These are phyloP conservation scores for Globisporangium cylindrosporum DNA, from an alignment of 352 stramenopile species.

Conservation along the genomic window DNA sequence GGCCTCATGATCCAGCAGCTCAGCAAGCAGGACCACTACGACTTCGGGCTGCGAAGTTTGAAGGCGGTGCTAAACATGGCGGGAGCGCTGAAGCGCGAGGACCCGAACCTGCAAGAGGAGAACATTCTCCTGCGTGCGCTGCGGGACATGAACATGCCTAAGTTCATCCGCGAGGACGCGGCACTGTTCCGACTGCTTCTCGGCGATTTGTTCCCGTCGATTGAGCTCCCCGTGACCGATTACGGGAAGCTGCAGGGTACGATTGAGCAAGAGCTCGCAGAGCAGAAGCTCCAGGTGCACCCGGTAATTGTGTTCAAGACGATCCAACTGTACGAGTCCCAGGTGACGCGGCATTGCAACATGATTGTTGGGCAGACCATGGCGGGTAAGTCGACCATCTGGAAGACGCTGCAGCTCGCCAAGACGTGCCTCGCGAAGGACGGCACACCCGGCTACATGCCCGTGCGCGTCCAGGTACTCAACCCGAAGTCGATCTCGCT, in stretches of 20 bases:
- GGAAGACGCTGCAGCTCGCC: conserved; percentile 71
- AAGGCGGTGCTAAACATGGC: conserved; percentile 88
- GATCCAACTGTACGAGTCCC: conserved; percentile 94
- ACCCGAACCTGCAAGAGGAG: conserved; percentile 93
- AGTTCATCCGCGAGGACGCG: conserved; percentile 93
- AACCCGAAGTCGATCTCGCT: conserved; percentile 90
- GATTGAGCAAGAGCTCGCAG: conserved; percentile 84
- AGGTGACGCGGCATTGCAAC: conserved; percentile 93
- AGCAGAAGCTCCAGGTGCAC: conserved; percentile 88
- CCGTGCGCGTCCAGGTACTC: conserved; percentile 83
- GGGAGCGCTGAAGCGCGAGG: conserved; percentile 91
- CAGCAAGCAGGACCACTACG: conserved; percentile 88
- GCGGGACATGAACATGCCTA: conserved; percentile 94
- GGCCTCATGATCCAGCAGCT: conserved; percentile 86
- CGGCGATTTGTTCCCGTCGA: conserved; percentile 86
- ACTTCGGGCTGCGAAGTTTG: conserved; percentile 78
- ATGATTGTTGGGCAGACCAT: conserved; percentile 93
- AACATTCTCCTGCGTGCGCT: conserved; percentile 95
- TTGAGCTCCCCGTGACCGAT: conserved; percentile 86
- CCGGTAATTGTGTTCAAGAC: conserved; percentile 92
- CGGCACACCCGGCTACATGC: conserved; percentile 65
- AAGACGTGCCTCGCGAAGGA: conserved; percentile 81
- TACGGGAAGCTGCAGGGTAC: conserved; percentile 90
- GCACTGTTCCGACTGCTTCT: conserved; percentile 90
- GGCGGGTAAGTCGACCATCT: conserved; percentile 88